Percentiles rank a stretch among this genome's conserved stretches.
Evolutionary conservation across 768 basidiomycete species (phyloP).

Genomic region (Lentinula boryana): DNA sequence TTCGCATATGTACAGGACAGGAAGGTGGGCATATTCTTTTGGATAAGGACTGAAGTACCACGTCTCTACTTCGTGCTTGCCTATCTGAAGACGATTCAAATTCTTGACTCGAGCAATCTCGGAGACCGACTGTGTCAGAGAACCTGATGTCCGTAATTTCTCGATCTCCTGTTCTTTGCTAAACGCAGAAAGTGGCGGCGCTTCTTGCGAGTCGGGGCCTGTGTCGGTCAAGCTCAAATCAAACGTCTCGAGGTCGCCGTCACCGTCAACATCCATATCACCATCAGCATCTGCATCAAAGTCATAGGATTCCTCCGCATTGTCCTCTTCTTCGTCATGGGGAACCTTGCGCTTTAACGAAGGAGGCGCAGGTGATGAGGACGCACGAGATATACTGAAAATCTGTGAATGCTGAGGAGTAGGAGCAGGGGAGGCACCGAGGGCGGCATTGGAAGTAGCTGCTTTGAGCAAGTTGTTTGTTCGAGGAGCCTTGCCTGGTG

Average conservation of each 20-base stretch:
- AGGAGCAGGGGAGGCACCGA: slow-evolving; percentile 53
- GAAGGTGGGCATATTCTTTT: slow-evolving; percentile 94
- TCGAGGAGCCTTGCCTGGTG: slow-evolving; percentile 61
- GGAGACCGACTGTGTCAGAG: slow-evolving; percentile 98
- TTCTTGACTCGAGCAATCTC: slow-evolving; percentile 99
- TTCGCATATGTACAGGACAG: slow-evolving; percentile 95
- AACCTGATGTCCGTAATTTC: slow-evolving; percentile 94
- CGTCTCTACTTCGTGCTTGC: slow-evolving; percentile 95
- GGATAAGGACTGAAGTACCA: slow-evolving; percentile 99
- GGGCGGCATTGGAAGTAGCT: slow-evolving; percentile 62
- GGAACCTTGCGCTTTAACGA: slow-evolving; percentile 62
- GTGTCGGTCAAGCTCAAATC: slow-evolving; percentile 53
- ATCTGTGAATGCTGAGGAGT: slow-evolving; percentile 32
- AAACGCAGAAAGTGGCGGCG: slow-evolving; percentile 57
- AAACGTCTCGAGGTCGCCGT: slow-evolving; percentile 66
- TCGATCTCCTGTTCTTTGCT: slow-evolving; percentile 99
- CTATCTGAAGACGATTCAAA: slow-evolving; percentile 93
- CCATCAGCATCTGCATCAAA: slow-evolving; percentile 57
- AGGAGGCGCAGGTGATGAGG: slow-evolving; percentile 55
- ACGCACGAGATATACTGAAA: slow-evolving; percentile 25
- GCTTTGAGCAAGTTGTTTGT: slow-evolving; percentile 57
- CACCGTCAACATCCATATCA: slow-evolving; percentile 72
- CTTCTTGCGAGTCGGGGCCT: slow-evolving; percentile 38
- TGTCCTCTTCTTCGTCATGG: slow-evolving; percentile 62
- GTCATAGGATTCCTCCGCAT: slow-evolving; percentile 51